phyloP scores from a whole-genome alignment of 768 basidiomycete genomes.

The Tulasnella calospora region DNA sequence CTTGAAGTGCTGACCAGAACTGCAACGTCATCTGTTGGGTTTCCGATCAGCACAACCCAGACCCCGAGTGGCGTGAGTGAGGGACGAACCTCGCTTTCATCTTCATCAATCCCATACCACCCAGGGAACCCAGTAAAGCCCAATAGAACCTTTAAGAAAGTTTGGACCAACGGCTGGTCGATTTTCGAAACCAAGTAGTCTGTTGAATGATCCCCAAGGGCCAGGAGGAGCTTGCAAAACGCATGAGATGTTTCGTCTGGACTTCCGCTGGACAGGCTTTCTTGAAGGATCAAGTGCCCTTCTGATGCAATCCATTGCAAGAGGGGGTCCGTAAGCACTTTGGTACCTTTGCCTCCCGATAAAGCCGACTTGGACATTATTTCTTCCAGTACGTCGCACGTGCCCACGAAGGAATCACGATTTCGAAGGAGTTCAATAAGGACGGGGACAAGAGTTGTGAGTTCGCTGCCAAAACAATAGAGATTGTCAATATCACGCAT shows the following conservation, averaged over 20 bases:
- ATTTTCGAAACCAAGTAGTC: constrained; percentile 69
- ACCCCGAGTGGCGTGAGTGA: background rate
- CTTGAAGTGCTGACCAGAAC: constrained; percentile 90
- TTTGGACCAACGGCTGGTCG: constrained; percentile 49
- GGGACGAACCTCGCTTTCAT: constrained; percentile 60
- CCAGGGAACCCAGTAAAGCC: constrained; percentile 70
- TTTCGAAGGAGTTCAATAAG: constrained; percentile 61
- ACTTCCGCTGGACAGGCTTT: constrained; percentile 39
- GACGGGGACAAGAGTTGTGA: constrained; percentile 49
- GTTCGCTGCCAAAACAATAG: constrained; percentile 45
- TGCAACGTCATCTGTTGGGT: constrained; percentile 56
- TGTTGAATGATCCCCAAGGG: constrained; percentile 82
- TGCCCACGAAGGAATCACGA: constrained; percentile 50
- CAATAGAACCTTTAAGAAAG: constrained; percentile 64
- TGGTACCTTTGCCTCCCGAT: constrained; percentile 61
- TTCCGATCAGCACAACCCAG: background rate
- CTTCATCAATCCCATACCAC: constrained; percentile 76
- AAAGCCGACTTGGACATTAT: constrained; percentile 70
- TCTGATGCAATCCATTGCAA: constrained; percentile 66
- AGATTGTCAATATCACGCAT: background rate
- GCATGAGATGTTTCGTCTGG: constrained; percentile 60
- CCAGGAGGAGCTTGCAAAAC: constrained; percentile 72
- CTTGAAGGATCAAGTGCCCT: constrained; percentile 48
- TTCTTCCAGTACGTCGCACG: constrained; percentile 71
- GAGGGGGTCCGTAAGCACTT: constrained; percentile 76